Conservation (phyloP, 345 rosid genomes). For the Populus alba region DNA sequence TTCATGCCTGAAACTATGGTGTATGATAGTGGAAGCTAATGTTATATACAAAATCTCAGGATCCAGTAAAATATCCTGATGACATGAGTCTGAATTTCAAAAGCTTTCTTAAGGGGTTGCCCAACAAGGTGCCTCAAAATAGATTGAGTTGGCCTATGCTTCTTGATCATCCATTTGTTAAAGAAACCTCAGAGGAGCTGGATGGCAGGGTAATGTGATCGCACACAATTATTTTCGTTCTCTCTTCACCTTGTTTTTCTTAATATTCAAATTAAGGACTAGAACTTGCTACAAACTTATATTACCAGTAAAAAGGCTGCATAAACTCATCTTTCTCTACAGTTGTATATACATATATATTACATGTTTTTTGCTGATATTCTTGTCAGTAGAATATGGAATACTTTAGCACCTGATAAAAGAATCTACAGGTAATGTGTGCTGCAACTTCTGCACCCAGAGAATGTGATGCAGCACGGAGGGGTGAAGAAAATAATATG, state of each 20-base stretch:
- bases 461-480: constrained; percentile 40
- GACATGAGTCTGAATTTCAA: constrained; percentile 81
- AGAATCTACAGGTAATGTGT: constrained; percentile 45
- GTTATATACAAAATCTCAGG: constrained; percentile 47
- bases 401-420: constrained; percentile 20
- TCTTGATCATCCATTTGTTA: constrained; percentile 91
- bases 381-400: neutral
- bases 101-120: constrained; percentile 92
- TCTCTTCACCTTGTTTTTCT: neutral
- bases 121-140: constrained; percentile 92
- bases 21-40: constrained; percentile 35
- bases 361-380: no score
- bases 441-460: constrained; percentile 37
- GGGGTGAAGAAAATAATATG: constrained; percentile 41
- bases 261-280: neutral
- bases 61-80: constrained; percentile 94
- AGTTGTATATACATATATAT: no score
- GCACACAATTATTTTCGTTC: neutral
- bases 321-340: neutral
- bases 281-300: neutral
- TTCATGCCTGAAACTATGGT: constrained; percentile 9
- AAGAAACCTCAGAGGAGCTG: constrained; percentile 58
- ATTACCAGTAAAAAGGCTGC: neutral
- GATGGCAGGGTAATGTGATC: constrained; percentile 61
- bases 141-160: constrained; percentile 94